Evolutionary conservation across 495 filamentous ascomycete species (phyloP).

Genomic region (Copromyces sp.): DNA sequence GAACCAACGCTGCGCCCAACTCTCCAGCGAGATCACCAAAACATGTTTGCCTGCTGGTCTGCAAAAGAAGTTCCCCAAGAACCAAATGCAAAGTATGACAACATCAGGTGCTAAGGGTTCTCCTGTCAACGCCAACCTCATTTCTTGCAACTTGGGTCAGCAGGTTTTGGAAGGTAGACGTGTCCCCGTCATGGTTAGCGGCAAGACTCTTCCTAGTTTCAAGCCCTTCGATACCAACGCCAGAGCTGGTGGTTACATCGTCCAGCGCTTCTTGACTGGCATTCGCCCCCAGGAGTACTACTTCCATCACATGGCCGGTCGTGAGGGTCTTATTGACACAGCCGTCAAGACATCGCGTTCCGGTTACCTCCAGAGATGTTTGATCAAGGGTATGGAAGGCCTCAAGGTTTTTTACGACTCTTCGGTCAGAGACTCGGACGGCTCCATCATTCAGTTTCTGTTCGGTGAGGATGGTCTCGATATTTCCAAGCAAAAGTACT

Average conservation of each 20-base stretch:
- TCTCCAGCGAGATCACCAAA: slow-evolving; percentile 71
- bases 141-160: slow-evolving; percentile 95
- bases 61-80: slow-evolving; percentile 85
- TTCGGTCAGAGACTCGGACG: slow-evolving; percentile 88
- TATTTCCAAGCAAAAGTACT: slow-evolving; percentile 85
- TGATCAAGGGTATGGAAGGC: slow-evolving; percentile 99
- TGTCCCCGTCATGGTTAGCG: slow-evolving; percentile 96
- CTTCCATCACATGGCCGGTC: slow-evolving; percentile 99
- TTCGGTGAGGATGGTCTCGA: slow-evolving; percentile 96
- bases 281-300: slow-evolving; percentile 97
- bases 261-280: slow-evolving; percentile 94
- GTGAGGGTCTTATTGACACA: slow-evolving; percentile 98
- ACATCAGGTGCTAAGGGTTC: slow-evolving; percentile 91
- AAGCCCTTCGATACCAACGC: slow-evolving; percentile 81
- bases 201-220: slow-evolving; percentile 93
- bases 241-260: slow-evolving; percentile 88
- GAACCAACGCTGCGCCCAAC: slow-evolving; percentile 54
- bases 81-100: slow-evolving; percentile 99
- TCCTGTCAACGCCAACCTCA: slow-evolving; percentile 88
- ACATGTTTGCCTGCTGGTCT: slow-evolving; percentile 73
- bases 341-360: slow-evolving; percentile 97
- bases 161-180: slow-evolving; percentile 91
- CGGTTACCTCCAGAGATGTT: slow-evolving; percentile 92
- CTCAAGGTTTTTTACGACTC: slow-evolving; percentile 85
- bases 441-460: slow-evolving; percentile 85